A percentile compares a stretch with the other conserved stretches of the same genome.
phyloP scores from a whole-genome alignment of 345 rosid species.

The Syzygium oleosum region DNA sequence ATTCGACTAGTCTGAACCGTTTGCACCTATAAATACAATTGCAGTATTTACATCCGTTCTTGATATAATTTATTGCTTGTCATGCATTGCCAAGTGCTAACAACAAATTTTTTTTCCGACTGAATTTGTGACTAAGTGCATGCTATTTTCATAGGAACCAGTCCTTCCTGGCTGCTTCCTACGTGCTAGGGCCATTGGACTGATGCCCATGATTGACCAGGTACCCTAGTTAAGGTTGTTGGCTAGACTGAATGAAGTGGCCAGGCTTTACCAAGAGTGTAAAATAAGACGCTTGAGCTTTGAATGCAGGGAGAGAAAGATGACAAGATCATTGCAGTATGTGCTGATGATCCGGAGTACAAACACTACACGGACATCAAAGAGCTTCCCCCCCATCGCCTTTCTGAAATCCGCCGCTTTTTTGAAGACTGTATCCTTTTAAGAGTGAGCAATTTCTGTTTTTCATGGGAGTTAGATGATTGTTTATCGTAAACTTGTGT shows the following conservation, averaged over 20 bases:
- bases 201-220: slow-evolving; percentile 99
- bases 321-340: slow-evolving; percentile 95
- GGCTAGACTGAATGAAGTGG: background rate
- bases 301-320: slow-evolving; percentile 82
- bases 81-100: background rate
- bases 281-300: background rate
- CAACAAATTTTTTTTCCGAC: background rate
- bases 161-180: slow-evolving; percentile 94
- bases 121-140: background rate
- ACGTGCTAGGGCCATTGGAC: slow-evolving; percentile 92
- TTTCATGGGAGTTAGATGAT: background rate
- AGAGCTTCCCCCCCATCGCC: slow-evolving; percentile 95
- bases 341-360: slow-evolving; percentile 98
- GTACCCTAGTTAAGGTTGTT: slow-evolving; percentile 12
- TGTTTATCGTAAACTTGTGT: background rate
- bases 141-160: slow-evolving; percentile 53
- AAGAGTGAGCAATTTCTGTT: background rate
- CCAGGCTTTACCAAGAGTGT: background rate
- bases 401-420: slow-evolving; percentile 85
- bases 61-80: background rate
- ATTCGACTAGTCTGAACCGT: background rate
- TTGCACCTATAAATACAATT: background rate
- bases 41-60: background rate
- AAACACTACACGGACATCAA: slow-evolving; percentile 84
- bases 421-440: slow-evolving; percentile 89